Evolutionary conservation across 441 rosid genomes (phyloP).

Genomic region (Mallotus repandus): DNA sequence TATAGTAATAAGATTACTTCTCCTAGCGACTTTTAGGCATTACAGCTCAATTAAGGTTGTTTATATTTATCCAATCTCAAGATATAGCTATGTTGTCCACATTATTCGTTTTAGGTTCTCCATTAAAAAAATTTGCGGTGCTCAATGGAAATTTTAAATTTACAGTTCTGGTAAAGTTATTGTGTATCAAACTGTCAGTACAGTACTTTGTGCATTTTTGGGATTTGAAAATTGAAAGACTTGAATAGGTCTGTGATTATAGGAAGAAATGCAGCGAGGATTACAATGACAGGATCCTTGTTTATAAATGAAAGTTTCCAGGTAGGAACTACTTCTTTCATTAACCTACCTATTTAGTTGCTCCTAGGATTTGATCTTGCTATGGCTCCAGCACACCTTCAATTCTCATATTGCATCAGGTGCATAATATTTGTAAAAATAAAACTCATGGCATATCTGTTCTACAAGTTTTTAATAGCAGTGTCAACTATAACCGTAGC

Average conservation of each 20-base stretch:
- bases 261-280: not conserved
- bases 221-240: not conserved
- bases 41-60: not conserved
- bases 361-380: not conserved
- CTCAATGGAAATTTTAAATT: not conserved
- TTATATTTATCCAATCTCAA: not conserved
- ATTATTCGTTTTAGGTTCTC: conserved; percentile 1
- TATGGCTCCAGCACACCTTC: not conserved
- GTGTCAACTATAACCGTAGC: not conserved
- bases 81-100: not conserved
- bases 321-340: not conserved
- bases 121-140: not conserved
- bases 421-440: not conserved
- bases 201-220: not conserved
- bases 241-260: not conserved
- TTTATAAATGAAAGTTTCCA: not conserved
- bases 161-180: not conserved
- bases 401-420: too few relatives aligned
- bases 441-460: not conserved
- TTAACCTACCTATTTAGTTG: not conserved
- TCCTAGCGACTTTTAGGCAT: not conserved
- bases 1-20: not conserved
- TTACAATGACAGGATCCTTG: not conserved
- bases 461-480: not conserved
- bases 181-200: not conserved